Evolutionary conservation across 768 basidiomycete genomes (phyloP), one percentile per base, ranked within the genome.

Genomic region (Phylloporus sp.): DNA sequence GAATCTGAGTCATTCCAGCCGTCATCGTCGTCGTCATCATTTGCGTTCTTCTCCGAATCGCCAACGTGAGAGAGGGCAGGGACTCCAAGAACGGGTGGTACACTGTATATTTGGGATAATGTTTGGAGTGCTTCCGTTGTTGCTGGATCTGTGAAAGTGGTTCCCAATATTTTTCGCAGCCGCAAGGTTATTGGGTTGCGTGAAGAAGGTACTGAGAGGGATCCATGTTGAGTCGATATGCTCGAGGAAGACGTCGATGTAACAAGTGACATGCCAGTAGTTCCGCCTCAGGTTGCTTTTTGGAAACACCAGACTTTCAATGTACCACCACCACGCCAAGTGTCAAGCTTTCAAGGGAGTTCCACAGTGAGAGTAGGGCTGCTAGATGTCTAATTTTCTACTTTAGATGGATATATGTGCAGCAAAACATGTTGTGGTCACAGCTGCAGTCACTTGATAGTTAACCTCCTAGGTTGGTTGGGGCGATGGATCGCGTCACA

Each of bases 141-240:
- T 6, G 84, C 80, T 32, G 81, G 75, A 59, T 91, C 90, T 24
- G 88, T 82, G 52, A 86, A 92, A 44, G 79, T 86, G 2, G 86
- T 86, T 31, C 88, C 84, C 18, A 95, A 75, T 54, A 95, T 86
- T 70, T 97, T 97, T 70, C 92, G 94, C n/a, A 95, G 73, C 11
- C 94, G 79, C 1, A 88, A 71, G n/a, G 91, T 83, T 35, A 95
- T 78, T 2, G 94, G 92, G 60, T 88, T 89, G 53, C 82, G 78
- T 42, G 62, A 22, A 18, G 39, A 6, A 5, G 51, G 23, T 0
- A 50, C 28, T 8, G 58, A 43, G 23, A 51, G 27, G 18, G 20
- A 23, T 20, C 26, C 59, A 61, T 64, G 54, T 41, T 15, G 28
- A 15, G 59, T 44, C 15, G 45, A n/a, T n/a, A n/a, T n/a, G n/a